These are phyloP conservation scores for Starmerella sp. DNA, from an alignment of 805 yeast genomes.

Conservation along the genomic window DNA sequence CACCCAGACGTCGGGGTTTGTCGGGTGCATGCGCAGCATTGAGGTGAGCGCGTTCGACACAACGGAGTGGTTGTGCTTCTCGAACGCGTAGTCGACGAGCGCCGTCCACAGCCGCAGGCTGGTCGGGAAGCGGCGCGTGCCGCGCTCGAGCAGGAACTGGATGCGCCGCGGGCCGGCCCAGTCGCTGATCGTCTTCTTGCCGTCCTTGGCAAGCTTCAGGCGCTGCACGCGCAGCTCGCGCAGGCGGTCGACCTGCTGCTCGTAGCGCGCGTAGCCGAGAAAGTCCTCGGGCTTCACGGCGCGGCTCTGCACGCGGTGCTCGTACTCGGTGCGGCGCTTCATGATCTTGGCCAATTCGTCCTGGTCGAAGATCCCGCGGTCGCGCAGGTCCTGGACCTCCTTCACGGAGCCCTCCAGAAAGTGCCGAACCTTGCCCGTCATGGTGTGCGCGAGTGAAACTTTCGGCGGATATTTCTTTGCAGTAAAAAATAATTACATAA, in stretches of 20 bases:
- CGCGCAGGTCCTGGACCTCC: conserved; percentile 78
- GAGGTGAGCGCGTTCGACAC: conserved; percentile 54
- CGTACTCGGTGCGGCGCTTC: conserved; percentile 92
- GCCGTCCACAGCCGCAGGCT: conserved; percentile 68
- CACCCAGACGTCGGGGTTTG: conserved; percentile 82
- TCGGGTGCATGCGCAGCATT: conserved; percentile 79
- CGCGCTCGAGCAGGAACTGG: conserved; percentile 72
- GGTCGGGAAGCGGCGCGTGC: conserved; percentile 65
- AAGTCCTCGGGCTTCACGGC: conserved; percentile 72
- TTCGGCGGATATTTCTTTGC: background rate
- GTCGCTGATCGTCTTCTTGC: conserved; percentile 43
- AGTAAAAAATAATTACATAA: background rate
- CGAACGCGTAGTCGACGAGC: conserved; percentile 47
- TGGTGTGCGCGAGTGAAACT: conserved; percentile 15
- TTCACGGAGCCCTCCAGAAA: conserved; percentile 67
- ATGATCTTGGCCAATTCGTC: conserved; percentile 73
- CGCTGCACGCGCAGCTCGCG: conserved; percentile 61
- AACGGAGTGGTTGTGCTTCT: conserved; percentile 26
- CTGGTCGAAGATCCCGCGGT: conserved; percentile 69
- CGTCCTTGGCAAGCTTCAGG: conserved; percentile 34
- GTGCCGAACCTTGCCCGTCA: conserved; percentile 48
- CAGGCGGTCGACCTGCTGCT: conserved; percentile 63
- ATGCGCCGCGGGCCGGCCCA: conserved; percentile 80
- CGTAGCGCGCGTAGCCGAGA: conserved; percentile 68
- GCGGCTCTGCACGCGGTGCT: conserved; percentile 75